These are phyloP conservation scores for Diaporthe vaccinii DNA, from an alignment of 2,329 filamentous ascomycete genomes.

Conservation along the genomic window DNA sequence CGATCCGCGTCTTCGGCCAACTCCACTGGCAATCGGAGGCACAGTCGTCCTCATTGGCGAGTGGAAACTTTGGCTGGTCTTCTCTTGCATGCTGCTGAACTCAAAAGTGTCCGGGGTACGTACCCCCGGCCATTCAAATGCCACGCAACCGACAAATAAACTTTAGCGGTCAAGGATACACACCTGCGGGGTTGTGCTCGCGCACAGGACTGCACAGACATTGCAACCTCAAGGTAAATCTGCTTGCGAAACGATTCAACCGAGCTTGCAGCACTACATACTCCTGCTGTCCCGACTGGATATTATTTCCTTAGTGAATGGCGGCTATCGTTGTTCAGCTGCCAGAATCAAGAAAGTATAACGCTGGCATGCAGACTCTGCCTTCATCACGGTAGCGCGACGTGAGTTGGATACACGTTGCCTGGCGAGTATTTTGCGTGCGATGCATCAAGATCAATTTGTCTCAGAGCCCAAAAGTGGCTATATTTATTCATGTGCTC, in stretches of 20 bases:
- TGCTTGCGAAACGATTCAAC: background rate
- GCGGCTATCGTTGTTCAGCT: background rate
- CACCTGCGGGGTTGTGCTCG: constrained; percentile 15
- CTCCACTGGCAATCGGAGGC: constrained; percentile 8
- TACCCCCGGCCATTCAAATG: constrained; percentile 10
- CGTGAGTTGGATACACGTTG: too few species aligned
- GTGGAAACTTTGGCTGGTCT: background rate
- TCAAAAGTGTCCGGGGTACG: background rate
- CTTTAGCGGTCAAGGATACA: background rate
- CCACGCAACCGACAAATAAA: background rate
- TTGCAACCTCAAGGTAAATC: background rate
- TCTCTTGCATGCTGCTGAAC: constrained; percentile 9
- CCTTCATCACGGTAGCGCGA: accelerated
- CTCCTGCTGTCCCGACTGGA: background rate
- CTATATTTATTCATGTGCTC: too few species aligned
- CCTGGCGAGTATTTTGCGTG: too few species aligned
- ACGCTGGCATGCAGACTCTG: background rate
- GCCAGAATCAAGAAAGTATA: accelerated
- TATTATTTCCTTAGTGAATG: background rate
- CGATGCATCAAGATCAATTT: too few species aligned
- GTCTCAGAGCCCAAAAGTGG: too few species aligned
- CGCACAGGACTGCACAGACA: background rate
- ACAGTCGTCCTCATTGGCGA: constrained; percentile 3
- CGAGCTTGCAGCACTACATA: too few species aligned
- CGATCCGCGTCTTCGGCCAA: background rate